Evolutionary conservation across 352 stramenopile species (phyloP), one percentile per base, ranked within the genome.

Genomic region (Blastocystis sp.): DNA sequence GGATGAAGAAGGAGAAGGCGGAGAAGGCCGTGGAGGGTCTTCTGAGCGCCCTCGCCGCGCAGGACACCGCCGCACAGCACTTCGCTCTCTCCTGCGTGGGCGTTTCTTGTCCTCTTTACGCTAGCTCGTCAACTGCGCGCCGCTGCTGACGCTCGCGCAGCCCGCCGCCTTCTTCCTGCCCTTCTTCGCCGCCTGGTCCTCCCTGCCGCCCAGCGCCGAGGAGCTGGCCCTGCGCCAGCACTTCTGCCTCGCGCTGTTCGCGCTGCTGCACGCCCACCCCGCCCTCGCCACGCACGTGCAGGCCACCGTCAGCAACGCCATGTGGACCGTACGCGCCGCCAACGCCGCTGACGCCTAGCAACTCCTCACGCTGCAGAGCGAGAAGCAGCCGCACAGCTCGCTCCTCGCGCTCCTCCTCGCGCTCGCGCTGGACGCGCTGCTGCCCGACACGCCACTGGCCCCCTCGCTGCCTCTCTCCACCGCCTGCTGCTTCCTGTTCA

Each of bases 231-330:
- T 48, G 24, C 34, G 64, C 6, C 64, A 74, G 19, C 14, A n/a
- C 34, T 74, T 74, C 64, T 19, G 34, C 6, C 34, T 74, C 40
- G n/a, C 40, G 14, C 64, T 74, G 17, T 74, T 74, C 64, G n/a
- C 40, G 0, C 42, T 74, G 14, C 34, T 74, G 7, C 64, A 74
- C 42, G 21, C 34, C 11, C 42, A n/a, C 14, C 64, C 64, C 4
- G 19, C 14, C 3, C 64, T 74, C 64, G 0, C 9, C 42, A 3
- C 14, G 6, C 19, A 4, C 64, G 24, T 74, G 7, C 19, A 17
- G 7, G 21, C 64, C 3, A 40, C 40, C 64, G 42, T 42, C 6
- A 45, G 7, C 42, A 4, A 45, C 14, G 14, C 34, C 42, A 74
- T 74, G 14, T 42, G 24, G n/a, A 0, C 10, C 7, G 64, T 74